Conservation (phyloP, 2,329 filamentous ascomycete genomes). For the Macroventuria anomochaeta region DNA sequence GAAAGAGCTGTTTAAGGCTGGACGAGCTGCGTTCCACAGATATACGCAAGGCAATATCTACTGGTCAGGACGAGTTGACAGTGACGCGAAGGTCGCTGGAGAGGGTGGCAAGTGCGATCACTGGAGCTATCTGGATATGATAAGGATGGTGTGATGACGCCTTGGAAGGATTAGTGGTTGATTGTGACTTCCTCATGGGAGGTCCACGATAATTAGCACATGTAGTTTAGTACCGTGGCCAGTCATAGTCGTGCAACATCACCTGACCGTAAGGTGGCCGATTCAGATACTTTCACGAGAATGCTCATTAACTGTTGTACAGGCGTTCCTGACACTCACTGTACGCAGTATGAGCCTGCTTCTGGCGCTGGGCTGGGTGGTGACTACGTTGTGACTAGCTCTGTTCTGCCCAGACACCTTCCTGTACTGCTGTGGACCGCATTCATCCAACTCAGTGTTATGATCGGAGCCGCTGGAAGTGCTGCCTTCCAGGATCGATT, state of each 20-base stretch:
- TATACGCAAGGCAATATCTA: conserved; percentile 38
- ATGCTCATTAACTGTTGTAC: no score
- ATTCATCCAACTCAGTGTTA: not conserved
- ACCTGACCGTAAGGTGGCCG: not conserved
- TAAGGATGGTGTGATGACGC: conserved; percentile 3
- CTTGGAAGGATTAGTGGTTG: not conserved
- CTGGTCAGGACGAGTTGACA: conserved; percentile 31
- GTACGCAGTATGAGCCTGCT: no score
- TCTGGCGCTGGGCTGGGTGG: no score
- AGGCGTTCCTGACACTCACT: no score
- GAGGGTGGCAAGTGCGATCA: conserved; percentile 12
- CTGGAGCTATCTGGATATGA: conserved; percentile 15
- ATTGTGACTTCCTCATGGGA: no score
- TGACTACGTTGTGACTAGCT: no score
- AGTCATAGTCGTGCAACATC: no score
- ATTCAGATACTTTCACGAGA: no score
- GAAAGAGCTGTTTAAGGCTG: conserved; percentile 38
- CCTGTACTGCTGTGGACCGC: conserved; percentile 1
- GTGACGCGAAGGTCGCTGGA: conserved; percentile 10
- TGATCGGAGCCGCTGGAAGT: not conserved
- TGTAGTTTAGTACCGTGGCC: no score
- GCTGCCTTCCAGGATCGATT: not conserved
- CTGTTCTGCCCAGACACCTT: no score
- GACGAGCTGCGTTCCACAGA: conserved; percentile 40
- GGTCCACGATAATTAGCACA: no score